phyloP scores from a whole-genome alignment of 371 early-diverging fungal genomes.

The Chytridium lagenaria region DNA sequence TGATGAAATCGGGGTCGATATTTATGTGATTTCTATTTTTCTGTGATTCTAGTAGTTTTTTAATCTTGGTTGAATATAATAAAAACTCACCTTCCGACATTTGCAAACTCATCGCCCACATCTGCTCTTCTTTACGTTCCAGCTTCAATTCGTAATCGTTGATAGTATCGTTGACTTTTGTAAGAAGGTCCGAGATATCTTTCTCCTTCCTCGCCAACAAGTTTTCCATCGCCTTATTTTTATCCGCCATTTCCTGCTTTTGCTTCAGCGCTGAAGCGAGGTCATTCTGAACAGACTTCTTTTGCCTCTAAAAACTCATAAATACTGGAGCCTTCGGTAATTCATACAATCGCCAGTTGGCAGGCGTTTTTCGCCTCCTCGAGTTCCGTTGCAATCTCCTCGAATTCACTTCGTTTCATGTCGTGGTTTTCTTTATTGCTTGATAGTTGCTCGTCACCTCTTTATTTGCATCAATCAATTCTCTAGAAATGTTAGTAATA shows the following conservation, averaged over 20 bases:
- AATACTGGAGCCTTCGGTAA: not conserved
- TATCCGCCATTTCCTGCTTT: slow-evolving; percentile 50
- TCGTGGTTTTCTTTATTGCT: slow-evolving; percentile 59
- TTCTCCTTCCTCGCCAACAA: slow-evolving; percentile 55
- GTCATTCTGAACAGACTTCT: slow-evolving; percentile 52
- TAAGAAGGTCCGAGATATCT: slow-evolving; percentile 57
- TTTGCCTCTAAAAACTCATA: slow-evolving; percentile 46
- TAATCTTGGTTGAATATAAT: not conserved
- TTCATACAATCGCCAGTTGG: slow-evolving; percentile 50
- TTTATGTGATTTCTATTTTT: slow-evolving; percentile 41
- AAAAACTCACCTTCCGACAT: slow-evolving; percentile 47
- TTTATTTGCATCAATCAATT: slow-evolving; percentile 57
- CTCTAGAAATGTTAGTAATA: slow-evolving; percentile 44
- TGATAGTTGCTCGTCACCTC: slow-evolving; percentile 55
- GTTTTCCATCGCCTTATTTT: slow-evolving; percentile 50
- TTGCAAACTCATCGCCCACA: slow-evolving; percentile 61
- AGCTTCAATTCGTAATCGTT: slow-evolving; percentile 59
- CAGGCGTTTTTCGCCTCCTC: slow-evolving; percentile 64
- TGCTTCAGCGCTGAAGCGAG: slow-evolving; percentile 41
- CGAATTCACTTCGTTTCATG: slow-evolving; percentile 52
- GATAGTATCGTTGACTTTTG: slow-evolving; percentile 60
- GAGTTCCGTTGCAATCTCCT: slow-evolving; percentile 51
- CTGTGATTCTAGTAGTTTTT: slow-evolving; percentile 32
- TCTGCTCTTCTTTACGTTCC: slow-evolving; percentile 62
- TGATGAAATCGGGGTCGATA: slow-evolving; percentile 55